Evolutionary conservation across 306 rosid genomes (phyloP), one percentile per base, ranked within the genome.

Genomic region (Pyrus pyrifolia): DNA sequence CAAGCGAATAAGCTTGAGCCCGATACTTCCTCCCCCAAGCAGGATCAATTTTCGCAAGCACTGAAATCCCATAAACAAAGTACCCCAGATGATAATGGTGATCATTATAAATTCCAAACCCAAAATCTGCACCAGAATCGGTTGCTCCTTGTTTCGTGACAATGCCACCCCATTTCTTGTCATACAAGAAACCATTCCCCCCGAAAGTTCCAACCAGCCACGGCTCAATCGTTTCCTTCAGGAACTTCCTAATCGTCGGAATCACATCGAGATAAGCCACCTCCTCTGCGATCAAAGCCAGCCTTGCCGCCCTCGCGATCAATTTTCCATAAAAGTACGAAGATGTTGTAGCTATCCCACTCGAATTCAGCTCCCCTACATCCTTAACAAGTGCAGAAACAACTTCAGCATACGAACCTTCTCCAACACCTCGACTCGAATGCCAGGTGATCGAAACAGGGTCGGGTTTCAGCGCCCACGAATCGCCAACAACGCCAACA

Each of bases 271-370:
- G 72, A 70, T 59, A 85, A 66, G 35, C 30, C 53, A 89, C 85
- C 80, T 95, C 98, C 85, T 95, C 97, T 3, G 97, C 98, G 78
- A 95, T 92, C 79, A 95, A 72, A 59, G 91, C 97, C 46, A 95
- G 61, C 76, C 98, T 89, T 0, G 98, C 97, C 15, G 93, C 97
- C 65, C 98, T 86, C 5, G 97, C 96, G 31, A 95, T 74, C 85
- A 81, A 70, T 63, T 95, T 95, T 45, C 96, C 98, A 78, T 82
- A 86, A 73, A 88, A 92, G 23, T 95, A 95, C 10, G 90, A 86
- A 0, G 88, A 70, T 0, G 65, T 81, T 30, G 85, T 82, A 15
- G 75, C 40, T 69, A 85, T 83, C 13, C 84, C 40, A 0, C 87
- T 68, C 2, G 91, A 27, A 59, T 74, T 80, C 17, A 95, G 81